Evolutionary conservation across 257 asterid species (phyloP).

Genomic region (Scutellaria barbata): DNA sequence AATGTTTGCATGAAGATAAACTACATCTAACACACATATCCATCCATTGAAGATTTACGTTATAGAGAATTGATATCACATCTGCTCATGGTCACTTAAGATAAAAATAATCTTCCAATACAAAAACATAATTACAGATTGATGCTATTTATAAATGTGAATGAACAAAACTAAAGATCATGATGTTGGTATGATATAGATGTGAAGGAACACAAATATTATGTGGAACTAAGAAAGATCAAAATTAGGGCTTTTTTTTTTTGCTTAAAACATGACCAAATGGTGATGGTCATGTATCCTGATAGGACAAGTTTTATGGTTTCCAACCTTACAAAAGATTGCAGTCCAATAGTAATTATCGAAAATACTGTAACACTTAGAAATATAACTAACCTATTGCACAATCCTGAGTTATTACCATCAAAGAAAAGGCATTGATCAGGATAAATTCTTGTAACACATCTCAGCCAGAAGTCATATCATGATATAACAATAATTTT

Average conservation of each 20-base stretch:
- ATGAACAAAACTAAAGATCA: too few relatives aligned
- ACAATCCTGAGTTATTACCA: slow-evolving; percentile 11
- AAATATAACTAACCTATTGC: slow-evolving; percentile 1
- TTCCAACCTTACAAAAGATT: background rate
- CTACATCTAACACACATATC: too few relatives aligned
- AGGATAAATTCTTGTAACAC: background rate
- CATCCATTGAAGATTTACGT: slow-evolving; percentile 3
- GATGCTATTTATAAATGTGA: slow-evolving; percentile 9
- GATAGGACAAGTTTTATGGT: background rate
- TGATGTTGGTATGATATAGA: too few relatives aligned
- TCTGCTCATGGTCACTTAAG: background rate
- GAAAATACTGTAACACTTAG: slow-evolving; percentile 1
- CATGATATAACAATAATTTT: too few relatives aligned
- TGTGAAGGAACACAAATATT: too few relatives aligned
- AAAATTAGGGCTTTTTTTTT: too few relatives aligned
- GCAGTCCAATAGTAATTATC: background rate
- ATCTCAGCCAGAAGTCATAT: slow-evolving; percentile 9
- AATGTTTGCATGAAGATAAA: background rate
- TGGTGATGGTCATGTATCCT: too few relatives aligned
- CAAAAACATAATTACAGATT: slow-evolving; percentile 16
- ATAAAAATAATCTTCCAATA: background rate
- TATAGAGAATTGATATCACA: background rate
- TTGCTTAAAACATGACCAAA: too few relatives aligned
- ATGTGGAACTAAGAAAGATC: too few relatives aligned
- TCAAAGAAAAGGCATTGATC: slow-evolving; percentile 13